Evolutionary conservation across 2,329 filamentous ascomycete genomes (phyloP).

Genomic region (Xylogone sp.): DNA sequence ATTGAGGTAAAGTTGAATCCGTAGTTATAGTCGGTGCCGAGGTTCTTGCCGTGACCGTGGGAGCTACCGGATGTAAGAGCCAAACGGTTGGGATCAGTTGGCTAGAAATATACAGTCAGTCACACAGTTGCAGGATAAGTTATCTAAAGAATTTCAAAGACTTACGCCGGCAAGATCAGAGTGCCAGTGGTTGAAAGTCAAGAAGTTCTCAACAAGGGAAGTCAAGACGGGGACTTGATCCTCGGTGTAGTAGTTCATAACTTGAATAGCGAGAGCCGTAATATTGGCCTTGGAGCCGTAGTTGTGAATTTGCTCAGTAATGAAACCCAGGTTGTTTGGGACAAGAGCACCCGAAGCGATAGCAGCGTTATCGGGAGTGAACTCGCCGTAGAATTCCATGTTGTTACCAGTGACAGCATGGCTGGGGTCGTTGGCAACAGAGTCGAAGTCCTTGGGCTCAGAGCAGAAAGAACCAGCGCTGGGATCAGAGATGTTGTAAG

Average conservation of each 20-base stretch:
- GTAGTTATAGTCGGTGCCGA: slow-evolving; percentile 15
- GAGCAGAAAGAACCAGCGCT: slow-evolving; percentile 28
- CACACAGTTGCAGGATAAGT: background rate
- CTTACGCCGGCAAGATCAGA: slow-evolving; percentile 38
- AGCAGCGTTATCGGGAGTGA: slow-evolving; percentile 32
- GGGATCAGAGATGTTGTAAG: slow-evolving; percentile 31
- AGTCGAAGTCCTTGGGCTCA: slow-evolving; percentile 34
- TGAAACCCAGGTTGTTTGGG: slow-evolving; percentile 34
- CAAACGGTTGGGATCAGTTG: slow-evolving; percentile 39
- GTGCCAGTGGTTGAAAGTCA: slow-evolving; percentile 42
- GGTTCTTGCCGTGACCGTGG: slow-evolving; percentile 27
- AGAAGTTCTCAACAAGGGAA: slow-evolving; percentile 35
- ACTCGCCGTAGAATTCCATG: slow-evolving; percentile 40
- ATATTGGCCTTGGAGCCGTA: slow-evolving; percentile 30
- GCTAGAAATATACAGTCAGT: slow-evolving; percentile 21
- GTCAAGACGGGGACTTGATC: slow-evolving; percentile 38
- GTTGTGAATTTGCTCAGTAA: slow-evolving; percentile 35
- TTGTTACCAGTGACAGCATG: slow-evolving; percentile 40
- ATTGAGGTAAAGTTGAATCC: slow-evolving; percentile 28
- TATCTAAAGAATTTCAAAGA: slow-evolving; percentile 6
- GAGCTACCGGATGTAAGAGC: slow-evolving; percentile 28
- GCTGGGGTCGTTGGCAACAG: slow-evolving; percentile 37
- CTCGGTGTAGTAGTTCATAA: slow-evolving; percentile 42
- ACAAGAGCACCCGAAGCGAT: slow-evolving; percentile 30
- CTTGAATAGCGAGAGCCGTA: slow-evolving; percentile 31